Percentiles rank a stretch among this genome's conserved stretches.
Evolutionary conservation across 1,284 basidiomycete species (phyloP).

Genomic region (Sporisorium iseilematis-ciliati): DNA sequence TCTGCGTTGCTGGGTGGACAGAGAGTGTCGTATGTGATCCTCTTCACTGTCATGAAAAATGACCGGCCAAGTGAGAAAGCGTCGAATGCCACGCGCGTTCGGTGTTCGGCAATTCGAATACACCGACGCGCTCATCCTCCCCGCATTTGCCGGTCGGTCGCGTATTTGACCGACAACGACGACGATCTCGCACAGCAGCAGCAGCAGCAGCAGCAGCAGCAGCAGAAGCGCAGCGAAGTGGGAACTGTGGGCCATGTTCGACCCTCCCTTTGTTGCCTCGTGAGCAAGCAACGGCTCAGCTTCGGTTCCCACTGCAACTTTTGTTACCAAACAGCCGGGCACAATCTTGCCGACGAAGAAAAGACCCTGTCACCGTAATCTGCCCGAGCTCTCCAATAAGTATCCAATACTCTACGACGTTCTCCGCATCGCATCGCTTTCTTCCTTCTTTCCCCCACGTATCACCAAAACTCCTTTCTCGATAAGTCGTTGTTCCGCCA

Average conservation of each 20-base stretch:
- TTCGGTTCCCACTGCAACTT: no score
- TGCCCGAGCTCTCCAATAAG: not conserved
- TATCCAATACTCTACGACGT: not conserved
- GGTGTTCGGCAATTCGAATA: conserved; percentile 17
- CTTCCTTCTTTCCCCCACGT: not conserved
- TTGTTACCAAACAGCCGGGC: no score
- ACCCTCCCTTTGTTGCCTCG: no score
- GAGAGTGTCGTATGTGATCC: no score
- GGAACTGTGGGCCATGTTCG: not conserved
- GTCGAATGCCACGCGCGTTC: conserved; percentile 2
- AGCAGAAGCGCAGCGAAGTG: no score
- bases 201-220: no score
- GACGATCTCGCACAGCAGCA: not conserved
- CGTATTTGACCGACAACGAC: conserved; percentile 9
- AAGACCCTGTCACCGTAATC: conserved; percentile 10
- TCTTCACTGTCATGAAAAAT: not conserved
- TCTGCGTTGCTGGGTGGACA: not conserved
- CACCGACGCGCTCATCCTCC: conserved; percentile 9
- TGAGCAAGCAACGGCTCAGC: no score
- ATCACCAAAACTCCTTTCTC: not conserved
- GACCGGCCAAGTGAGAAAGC: conserved; percentile 5
- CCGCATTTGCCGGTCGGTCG: conserved; percentile 3
- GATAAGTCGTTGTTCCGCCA: not conserved
- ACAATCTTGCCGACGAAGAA: not conserved
- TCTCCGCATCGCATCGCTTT: not conserved